phyloP scores from a whole-genome alignment of 78 protist genomes.

The Emiliania huxleyi region DNA sequence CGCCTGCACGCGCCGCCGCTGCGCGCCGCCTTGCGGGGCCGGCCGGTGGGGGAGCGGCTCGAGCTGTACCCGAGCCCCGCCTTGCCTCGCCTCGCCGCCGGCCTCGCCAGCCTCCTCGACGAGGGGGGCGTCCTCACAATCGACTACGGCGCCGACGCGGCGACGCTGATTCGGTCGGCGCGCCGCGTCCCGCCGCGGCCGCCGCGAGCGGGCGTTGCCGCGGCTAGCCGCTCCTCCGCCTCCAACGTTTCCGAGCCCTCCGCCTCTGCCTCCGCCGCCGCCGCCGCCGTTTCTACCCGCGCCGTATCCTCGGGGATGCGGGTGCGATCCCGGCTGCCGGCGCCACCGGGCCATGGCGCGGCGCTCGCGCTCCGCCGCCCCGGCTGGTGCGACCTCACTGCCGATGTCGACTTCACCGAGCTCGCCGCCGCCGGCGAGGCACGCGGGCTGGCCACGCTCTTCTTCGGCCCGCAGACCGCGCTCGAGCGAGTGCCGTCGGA shows the following conservation, averaged over 20 bases:
- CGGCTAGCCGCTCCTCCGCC: no score
- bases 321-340: neutral
- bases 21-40: no score
- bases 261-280: no score
- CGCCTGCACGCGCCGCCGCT: no score
- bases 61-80: no score
- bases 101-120: no score
- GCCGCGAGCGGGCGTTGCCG: neutral
- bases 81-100: no score
- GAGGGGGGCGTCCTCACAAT: neutral
- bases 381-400: slow-evolving; percentile 1
- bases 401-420: neutral
- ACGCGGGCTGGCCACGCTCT: neutral
- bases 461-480: neutral
- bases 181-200: neutral
- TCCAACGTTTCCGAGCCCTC: no score
- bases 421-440: neutral
- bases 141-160: neutral
- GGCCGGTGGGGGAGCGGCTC: no score
- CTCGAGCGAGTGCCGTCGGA: no score
- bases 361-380: neutral
- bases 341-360: neutral
- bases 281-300: neutral
- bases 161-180: neutral
- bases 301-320: neutral